Evolutionary conservation across 371 early-diverging fungal genomes (phyloP).

Genomic region (Catenaria anguillulae): DNA sequence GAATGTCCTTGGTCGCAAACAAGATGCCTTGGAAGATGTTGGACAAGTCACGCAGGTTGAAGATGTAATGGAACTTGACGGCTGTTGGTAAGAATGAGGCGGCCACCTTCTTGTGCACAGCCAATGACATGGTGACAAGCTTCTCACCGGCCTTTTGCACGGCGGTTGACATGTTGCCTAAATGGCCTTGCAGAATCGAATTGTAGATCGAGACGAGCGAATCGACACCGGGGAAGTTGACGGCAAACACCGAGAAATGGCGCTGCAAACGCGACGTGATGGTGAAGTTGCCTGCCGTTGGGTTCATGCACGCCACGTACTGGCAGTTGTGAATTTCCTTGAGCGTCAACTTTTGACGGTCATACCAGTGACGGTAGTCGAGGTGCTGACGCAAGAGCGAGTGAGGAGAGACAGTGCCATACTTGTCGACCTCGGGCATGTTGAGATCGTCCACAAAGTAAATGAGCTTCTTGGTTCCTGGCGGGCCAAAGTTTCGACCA

Average conservation of each 20-base stretch:
- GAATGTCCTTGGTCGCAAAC: slow-evolving; percentile 31
- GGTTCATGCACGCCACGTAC: slow-evolving; percentile 49
- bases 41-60: slow-evolving; percentile 39
- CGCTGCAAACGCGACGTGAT: slow-evolving; percentile 36
- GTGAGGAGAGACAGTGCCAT: slow-evolving; percentile 42
- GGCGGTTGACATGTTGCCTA: slow-evolving; percentile 27
- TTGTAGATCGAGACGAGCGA: slow-evolving; percentile 35
- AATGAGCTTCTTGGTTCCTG: slow-evolving; percentile 41
- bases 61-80: slow-evolving; percentile 46
- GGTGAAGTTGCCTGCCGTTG: slow-evolving; percentile 47
- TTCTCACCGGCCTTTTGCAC: slow-evolving; percentile 29
- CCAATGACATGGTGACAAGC: slow-evolving; percentile 29
- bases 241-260: slow-evolving; percentile 40
- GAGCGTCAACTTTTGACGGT: slow-evolving; percentile 37
- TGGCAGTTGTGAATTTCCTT: slow-evolving; percentile 52
- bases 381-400: slow-evolving; percentile 39
- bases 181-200: slow-evolving; percentile 30
- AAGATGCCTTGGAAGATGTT: slow-evolving; percentile 44
- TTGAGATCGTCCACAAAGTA: slow-evolving; percentile 49
- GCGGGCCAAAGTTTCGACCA: slow-evolving; percentile 46
- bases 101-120: slow-evolving; percentile 37
- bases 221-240: slow-evolving; percentile 41
- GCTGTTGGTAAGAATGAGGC: slow-evolving; percentile 38
- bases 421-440: slow-evolving; percentile 52
- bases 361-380: slow-evolving; percentile 47